A percentile compares a stretch with the other conserved stretches of the same genome.
Conservation (phyloP, 768 basidiomycete genomes). For the Lactifluus volemus region DNA sequence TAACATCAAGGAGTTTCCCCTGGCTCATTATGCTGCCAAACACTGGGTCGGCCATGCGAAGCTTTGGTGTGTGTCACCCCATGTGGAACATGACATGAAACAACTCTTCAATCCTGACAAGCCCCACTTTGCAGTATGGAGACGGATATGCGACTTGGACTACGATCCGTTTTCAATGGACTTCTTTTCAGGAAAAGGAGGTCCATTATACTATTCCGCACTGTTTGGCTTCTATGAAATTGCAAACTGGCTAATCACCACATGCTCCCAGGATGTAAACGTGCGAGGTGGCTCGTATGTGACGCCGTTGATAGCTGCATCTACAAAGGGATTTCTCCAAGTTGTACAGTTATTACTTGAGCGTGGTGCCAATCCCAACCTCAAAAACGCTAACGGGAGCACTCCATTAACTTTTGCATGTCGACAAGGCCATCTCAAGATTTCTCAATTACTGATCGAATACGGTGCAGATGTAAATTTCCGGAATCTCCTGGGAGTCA, state of each 20-base stretch:
- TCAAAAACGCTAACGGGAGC: rapidly evolving
- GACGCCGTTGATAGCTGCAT: neutral
- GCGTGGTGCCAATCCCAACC: neutral
- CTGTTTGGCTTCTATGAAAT: too few relatives aligned
- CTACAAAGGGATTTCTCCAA: neutral
- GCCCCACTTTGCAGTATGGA: neutral
- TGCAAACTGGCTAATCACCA: too few relatives aligned
- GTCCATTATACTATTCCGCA: too few relatives aligned
- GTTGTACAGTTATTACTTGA: too few relatives aligned
- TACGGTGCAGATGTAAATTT: neutral
- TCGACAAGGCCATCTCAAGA: neutral
- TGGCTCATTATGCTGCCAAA: neutral
- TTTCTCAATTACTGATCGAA: neutral
- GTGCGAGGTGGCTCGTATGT: rapidly evolving
- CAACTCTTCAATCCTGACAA: neutral
- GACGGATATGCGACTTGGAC: neutral
- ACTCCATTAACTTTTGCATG: neutral
- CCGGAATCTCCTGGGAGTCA: too few relatives aligned
- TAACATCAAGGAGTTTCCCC: neutral
- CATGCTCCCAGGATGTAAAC: too few relatives aligned
- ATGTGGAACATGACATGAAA: neutral
- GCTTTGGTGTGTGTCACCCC: neutral
- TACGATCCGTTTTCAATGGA: too few relatives aligned
- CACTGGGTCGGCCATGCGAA: neutral
- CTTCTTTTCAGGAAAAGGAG: rapidly evolving